Percentiles rank a stretch among this genome's conserved stretches.
Evolutionary conservation across 225 moss, liverwort and hornwort species (phyloP).

Genomic region (Anthoceros angustus): DNA sequence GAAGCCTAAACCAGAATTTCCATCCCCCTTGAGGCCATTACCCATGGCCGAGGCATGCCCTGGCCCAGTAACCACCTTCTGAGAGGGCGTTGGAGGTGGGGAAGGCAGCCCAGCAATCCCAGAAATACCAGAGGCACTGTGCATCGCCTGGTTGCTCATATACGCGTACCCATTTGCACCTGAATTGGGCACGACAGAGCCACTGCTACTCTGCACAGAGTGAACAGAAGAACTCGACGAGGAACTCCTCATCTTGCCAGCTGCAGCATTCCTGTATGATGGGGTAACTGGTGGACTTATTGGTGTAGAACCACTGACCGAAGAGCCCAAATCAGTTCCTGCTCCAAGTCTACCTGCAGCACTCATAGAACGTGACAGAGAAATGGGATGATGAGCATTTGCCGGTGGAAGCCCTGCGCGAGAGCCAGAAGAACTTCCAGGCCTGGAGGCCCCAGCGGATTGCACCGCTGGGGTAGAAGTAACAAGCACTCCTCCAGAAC

Average conservation of each 20-base stretch:
- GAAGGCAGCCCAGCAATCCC: conserved; percentile 32
- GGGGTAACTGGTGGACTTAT: conserved; percentile 77
- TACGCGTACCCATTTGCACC: conserved; percentile 26
- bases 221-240: conserved; percentile 29
- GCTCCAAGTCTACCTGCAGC: conserved; percentile 67
- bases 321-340: conserved; percentile 26
- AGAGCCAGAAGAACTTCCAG: conserved; percentile 70
- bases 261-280: conserved; percentile 91
- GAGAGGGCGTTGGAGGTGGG: conserved; percentile 62
- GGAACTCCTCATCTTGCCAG: conserved; percentile 63
- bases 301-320: conserved; percentile 45
- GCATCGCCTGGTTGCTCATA: conserved; percentile 18
- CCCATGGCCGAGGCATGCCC: conserved; percentile 15
- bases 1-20: conserved; percentile 17
- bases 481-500: conserved; percentile 16
- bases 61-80: conserved; percentile 33
- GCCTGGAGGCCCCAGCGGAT: conserved; percentile 44
- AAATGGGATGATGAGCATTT: conserved; percentile 36
- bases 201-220: conserved; percentile 22
- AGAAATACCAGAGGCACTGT: conserved; percentile 22
- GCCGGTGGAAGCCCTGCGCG: conserved; percentile 44
- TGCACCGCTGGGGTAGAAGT: conserved; percentile 28
- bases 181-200: conserved; percentile 9
- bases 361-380: conserved; percentile 76
- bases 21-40: conserved; percentile 29